A percentile compares a stretch with the other conserved stretches of the same genome.
These are phyloP conservation scores for Fibroporia radiculosa DNA, from an alignment of 768 basidiomycete genomes.

Conservation along the genomic window DNA sequence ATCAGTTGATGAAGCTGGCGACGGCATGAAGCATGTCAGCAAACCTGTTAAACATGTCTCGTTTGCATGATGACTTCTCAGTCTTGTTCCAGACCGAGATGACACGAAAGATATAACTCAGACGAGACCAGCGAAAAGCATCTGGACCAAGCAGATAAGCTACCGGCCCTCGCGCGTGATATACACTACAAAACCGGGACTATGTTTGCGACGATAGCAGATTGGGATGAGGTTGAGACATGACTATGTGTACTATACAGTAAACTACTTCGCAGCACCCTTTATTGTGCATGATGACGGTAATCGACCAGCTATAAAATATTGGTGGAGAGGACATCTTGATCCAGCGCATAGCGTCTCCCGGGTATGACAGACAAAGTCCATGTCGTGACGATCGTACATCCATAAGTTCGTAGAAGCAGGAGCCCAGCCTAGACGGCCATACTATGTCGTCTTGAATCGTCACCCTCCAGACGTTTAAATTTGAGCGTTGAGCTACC, in stretches of 20 bases:
- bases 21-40: too few relatives aligned
- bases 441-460: slow-evolving; percentile 61
- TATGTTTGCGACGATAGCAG: too few relatives aligned
- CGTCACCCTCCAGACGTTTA: slow-evolving; percentile 36
- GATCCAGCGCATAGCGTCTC: not conserved
- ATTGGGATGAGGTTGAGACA: too few relatives aligned
- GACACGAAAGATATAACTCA: too few relatives aligned
- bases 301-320: not conserved
- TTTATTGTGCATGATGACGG: not conserved
- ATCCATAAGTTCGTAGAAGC: too few relatives aligned
- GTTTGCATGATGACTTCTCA: too few relatives aligned
- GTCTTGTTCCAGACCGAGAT: too few relatives aligned
- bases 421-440: slow-evolving; percentile 48
- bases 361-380: not conserved
- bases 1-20: not conserved
- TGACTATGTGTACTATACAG: not conserved
- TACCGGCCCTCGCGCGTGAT: too few relatives aligned
- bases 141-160: too few relatives aligned
- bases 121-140: too few relatives aligned
- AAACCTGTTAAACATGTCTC: too few relatives aligned
- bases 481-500: slow-evolving; percentile 12
- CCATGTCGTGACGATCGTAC: slow-evolving; percentile 1
- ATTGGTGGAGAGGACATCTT: not conserved
- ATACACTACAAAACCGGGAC: too few relatives aligned
- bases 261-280: not conserved